Evolutionary conservation across 169 alveolate genomes (phyloP).

Genomic region (Plasmodium inui): DNA sequence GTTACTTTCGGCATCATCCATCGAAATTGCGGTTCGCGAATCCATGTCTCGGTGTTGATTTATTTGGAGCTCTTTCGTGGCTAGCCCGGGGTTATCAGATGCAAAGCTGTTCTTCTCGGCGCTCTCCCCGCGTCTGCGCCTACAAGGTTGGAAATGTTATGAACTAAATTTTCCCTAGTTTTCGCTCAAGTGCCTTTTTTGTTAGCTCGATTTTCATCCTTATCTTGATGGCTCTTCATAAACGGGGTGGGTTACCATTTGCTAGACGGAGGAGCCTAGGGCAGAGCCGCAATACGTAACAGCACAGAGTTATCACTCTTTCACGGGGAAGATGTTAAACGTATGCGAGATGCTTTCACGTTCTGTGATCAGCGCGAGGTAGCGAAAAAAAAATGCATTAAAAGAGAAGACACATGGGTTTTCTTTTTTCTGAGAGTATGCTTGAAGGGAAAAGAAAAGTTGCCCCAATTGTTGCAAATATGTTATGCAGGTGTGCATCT

Average conservation of each 20-base stretch:
- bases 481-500: not conserved
- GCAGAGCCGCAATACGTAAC: not conserved
- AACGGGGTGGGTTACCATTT: constrained; percentile 1
- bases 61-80: not conserved
- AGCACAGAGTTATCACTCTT: constrained; percentile 21
- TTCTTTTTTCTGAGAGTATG: not conserved
- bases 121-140: constrained; percentile 19
- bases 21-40: not conserved
- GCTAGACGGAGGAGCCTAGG: constrained; percentile 1
- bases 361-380: constrained; percentile 1
- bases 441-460: not conserved
- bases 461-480: not conserved
- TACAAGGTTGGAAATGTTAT: constrained; percentile 65
- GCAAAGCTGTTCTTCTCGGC: not conserved
- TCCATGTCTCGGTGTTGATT: constrained; percentile 23
- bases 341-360: constrained; percentile 12
- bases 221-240: constrained; percentile 11
- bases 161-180: constrained; percentile 36
- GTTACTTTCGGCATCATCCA: constrained; percentile 56
- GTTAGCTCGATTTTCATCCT: constrained; percentile 48
- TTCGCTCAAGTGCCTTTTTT: constrained; percentile 18
- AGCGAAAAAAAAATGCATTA: constrained; percentile 24
- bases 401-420: not conserved
- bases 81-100: constrained; percentile 9
- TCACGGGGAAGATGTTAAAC: constrained; percentile 19